These are phyloP conservation scores for Backusella circina DNA, from an alignment of 192 early-diverging fungal species.

Conservation along the genomic window DNA sequence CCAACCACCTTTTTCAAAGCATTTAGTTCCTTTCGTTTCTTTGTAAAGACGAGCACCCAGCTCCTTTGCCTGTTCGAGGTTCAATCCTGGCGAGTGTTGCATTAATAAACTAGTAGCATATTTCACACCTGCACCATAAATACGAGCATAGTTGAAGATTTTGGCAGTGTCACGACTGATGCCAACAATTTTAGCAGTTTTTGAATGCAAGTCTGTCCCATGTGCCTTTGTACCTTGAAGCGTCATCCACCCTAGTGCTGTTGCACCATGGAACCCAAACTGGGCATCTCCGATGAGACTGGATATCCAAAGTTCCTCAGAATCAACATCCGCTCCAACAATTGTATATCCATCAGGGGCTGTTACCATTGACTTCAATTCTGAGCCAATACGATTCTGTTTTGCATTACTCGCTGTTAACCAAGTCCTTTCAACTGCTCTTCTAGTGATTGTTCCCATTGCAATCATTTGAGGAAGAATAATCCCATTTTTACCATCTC, in stretches of 20 bases:
- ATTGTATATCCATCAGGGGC: slow-evolving; percentile 83
- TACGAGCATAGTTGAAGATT: slow-evolving; percentile 92
- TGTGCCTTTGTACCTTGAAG: slow-evolving; percentile 88
- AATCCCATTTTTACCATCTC: slow-evolving; percentile 50
- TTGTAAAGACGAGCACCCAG: slow-evolving; percentile 71
- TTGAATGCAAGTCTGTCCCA: slow-evolving; percentile 91
- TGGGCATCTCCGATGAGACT: slow-evolving; percentile 92
- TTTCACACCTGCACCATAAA: slow-evolving; percentile 91
- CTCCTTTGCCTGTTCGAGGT: slow-evolving; percentile 54
- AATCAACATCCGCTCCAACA: slow-evolving; percentile 96
- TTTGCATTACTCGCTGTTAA: slow-evolving; percentile 94
- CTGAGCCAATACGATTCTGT: slow-evolving; percentile 84
- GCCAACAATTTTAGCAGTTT: slow-evolving; percentile 82
- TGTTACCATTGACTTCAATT: slow-evolving; percentile 84
- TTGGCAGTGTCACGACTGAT: slow-evolving; percentile 90
- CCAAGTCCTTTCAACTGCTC: slow-evolving; percentile 92
- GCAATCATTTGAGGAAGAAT: slow-evolving; percentile 88
- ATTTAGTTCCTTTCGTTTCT: slow-evolving; percentile 79
- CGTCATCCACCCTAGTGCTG: slow-evolving; percentile 97
- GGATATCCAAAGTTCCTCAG: slow-evolving; percentile 96
- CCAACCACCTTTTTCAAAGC: slow-evolving; percentile 14
- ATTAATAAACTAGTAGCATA: slow-evolving; percentile 77
- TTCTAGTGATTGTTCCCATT: slow-evolving; percentile 96
- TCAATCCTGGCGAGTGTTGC: slow-evolving; percentile 75
- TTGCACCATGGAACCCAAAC: slow-evolving; percentile 88